These are phyloP conservation scores for Linnemannia zychae DNA, from an alignment of 192 early-diverging fungal genomes.

Conservation along the genomic window DNA sequence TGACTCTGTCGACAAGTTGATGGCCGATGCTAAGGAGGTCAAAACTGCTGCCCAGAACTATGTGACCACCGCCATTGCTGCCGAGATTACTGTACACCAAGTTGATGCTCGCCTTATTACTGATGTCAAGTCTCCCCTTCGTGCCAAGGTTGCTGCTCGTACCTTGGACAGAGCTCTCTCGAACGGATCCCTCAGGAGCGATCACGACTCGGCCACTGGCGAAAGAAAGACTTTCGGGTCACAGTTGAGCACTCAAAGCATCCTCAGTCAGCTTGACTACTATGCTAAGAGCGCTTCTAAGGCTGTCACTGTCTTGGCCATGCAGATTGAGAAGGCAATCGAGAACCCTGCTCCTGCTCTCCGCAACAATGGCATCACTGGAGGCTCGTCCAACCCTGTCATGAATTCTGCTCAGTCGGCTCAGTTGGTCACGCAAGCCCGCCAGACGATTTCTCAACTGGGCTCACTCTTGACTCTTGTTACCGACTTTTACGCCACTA, in stretches of 20 bases:
- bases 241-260: constrained; percentile 44
- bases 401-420: constrained; percentile 57
- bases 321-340: constrained; percentile 53
- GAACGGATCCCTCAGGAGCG: constrained; percentile 32
- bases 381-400: constrained; percentile 27
- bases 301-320: constrained; percentile 45
- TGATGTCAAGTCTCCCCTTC: constrained; percentile 45
- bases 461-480: constrained; percentile 58
- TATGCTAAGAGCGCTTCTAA: constrained; percentile 55
- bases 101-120: constrained; percentile 53
- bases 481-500: constrained; percentile 49
- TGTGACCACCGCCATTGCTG: constrained; percentile 34
- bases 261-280: constrained; percentile 55
- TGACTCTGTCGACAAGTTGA: constrained; percentile 80
- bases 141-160: constrained; percentile 38
- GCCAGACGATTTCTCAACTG: constrained; percentile 57
- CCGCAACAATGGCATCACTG: constrained; percentile 13
- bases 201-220: constrained; percentile 1
- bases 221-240: constrained; percentile 48
- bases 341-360: constrained; percentile 30
- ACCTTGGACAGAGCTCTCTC: constrained; percentile 50
- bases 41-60: constrained; percentile 83
- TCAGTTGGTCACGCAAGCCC: constrained; percentile 57
- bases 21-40: constrained; percentile 80
- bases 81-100: constrained; percentile 46